Evolutionary conservation across 179 eudicot genomes (phyloP).

Genomic region (Carnegiea gigantea): DNA sequence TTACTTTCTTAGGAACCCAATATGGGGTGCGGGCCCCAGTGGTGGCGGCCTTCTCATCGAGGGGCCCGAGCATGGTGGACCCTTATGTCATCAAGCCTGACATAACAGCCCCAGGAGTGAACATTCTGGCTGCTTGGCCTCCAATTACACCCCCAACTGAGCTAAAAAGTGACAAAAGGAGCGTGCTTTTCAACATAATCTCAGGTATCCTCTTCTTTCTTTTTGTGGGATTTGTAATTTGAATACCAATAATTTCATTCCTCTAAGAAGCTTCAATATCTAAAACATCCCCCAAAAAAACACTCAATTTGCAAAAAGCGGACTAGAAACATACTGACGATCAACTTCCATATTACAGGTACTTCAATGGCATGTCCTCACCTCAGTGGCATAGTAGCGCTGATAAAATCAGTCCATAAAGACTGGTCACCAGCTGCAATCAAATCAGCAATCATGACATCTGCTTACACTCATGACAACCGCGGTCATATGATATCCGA

Average conservation of each 20-base stretch:
- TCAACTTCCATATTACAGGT: slow-evolving; percentile 39
- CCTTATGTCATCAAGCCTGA: slow-evolving; percentile 71
- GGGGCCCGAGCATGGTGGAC: slow-evolving; percentile 67
- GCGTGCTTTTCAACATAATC: slow-evolving; percentile 55
- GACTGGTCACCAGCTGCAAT: slow-evolving; percentile 80
- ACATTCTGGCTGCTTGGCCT: slow-evolving; percentile 85
- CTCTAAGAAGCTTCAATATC: background rate
- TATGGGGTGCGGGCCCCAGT: slow-evolving; percentile 62
- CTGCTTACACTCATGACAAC: slow-evolving; percentile 54
- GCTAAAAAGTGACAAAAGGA: slow-evolving; percentile 54
- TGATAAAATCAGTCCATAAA: slow-evolving; percentile 52
- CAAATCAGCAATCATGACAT: slow-evolving; percentile 77
- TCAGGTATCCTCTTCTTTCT: slow-evolving; percentile 32
- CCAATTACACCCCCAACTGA: slow-evolving; percentile 58
- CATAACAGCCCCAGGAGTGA: slow-evolving; percentile 69
- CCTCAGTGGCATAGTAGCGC: slow-evolving; percentile 63
- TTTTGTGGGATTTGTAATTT: background rate
- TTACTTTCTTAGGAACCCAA: slow-evolving; percentile 47
- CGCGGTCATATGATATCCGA: slow-evolving; percentile 42
- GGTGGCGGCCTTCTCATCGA: slow-evolving; percentile 73
- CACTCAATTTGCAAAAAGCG: background rate
- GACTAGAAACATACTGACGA: background rate
- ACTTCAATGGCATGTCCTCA: slow-evolving; percentile 91
- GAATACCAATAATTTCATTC: too few species aligned
- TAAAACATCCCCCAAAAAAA: too few species aligned